These are phyloP conservation scores for Syzygium aromaticum DNA, from an alignment of 345 rosid species.

Conservation along the genomic window DNA sequence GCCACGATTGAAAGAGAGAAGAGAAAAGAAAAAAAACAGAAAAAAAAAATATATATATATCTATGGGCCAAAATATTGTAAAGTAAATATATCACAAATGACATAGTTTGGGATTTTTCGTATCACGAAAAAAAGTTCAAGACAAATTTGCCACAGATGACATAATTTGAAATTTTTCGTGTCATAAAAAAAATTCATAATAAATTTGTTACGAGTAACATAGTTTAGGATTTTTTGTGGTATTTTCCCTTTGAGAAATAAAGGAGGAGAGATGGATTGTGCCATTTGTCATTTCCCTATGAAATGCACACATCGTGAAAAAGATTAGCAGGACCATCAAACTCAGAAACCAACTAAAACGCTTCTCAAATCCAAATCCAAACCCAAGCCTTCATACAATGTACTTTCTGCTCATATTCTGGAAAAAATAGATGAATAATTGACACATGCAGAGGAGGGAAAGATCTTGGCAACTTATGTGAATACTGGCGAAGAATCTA, in stretches of 20 bases:
- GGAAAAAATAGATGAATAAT: background rate
- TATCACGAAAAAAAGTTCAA: no score
- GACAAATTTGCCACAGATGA: no score
- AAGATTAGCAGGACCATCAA: background rate
- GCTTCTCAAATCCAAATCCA: background rate
- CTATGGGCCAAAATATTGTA: no score
- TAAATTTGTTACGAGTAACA: no score
- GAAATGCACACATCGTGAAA: background rate
- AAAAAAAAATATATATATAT: no score
- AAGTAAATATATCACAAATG: no score
- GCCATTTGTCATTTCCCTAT: background rate
- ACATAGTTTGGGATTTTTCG: no score
- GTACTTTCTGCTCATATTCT: background rate
- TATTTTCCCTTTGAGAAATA: background rate
- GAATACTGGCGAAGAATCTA: background rate
- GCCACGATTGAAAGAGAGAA: no score
- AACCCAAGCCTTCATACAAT: background rate
- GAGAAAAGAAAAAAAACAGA: no score
- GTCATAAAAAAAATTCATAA: no score
- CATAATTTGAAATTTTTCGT: no score
- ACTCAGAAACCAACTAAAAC: background rate
- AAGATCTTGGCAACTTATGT: background rate
- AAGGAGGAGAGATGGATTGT: background rate
- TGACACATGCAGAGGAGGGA: background rate
- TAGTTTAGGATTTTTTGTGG: no score